Evolutionary conservation across 2,329 filamentous ascomycete species (phyloP).

Genomic region (Claviceps citrina): DNA sequence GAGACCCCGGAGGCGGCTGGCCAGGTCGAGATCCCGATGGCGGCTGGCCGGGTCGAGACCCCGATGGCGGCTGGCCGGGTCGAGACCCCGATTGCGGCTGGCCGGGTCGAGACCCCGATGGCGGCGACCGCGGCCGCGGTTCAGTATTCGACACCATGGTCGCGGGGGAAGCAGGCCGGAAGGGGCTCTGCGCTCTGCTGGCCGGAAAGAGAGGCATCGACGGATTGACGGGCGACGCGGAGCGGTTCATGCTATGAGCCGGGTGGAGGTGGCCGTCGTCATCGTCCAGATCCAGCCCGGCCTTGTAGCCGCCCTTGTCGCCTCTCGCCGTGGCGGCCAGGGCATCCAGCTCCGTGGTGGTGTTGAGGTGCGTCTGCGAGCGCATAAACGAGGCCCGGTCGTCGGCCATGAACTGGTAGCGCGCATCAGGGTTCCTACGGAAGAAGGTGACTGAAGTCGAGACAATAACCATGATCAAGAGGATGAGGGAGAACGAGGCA

Average conservation of each 20-base stretch:
- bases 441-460: constrained; percentile 52
- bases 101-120: constrained; percentile 14
- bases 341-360: constrained; percentile 74
- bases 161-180: constrained; percentile 21
- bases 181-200: constrained; percentile 21
- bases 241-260: constrained; percentile 12
- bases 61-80: constrained; percentile 8
- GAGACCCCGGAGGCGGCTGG: no score
- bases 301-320: constrained; percentile 31
- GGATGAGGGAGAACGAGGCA: constrained; percentile 63
- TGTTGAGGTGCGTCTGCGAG: constrained; percentile 62
- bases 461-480: constrained; percentile 60
- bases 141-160: constrained; percentile 9
- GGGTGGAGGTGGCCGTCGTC: constrained; percentile 26
- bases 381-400: constrained; percentile 95
- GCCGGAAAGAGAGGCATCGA: constrained; percentile 29
- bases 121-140: not conserved
- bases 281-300: constrained; percentile 24
- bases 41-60: constrained; percentile 13
- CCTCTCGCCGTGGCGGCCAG: constrained; percentile 80
- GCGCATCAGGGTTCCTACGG: constrained; percentile 82
- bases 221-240: constrained; percentile 24
- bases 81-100: constrained; percentile 14
- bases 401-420: constrained; percentile 89
- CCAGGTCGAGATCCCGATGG: constrained; percentile 15